Percentiles rank a stretch among this genome's conserved stretches.
Conservation (phyloP, 2,329 filamentous ascomycete species). For the Fusarium agapanthi region DNA sequence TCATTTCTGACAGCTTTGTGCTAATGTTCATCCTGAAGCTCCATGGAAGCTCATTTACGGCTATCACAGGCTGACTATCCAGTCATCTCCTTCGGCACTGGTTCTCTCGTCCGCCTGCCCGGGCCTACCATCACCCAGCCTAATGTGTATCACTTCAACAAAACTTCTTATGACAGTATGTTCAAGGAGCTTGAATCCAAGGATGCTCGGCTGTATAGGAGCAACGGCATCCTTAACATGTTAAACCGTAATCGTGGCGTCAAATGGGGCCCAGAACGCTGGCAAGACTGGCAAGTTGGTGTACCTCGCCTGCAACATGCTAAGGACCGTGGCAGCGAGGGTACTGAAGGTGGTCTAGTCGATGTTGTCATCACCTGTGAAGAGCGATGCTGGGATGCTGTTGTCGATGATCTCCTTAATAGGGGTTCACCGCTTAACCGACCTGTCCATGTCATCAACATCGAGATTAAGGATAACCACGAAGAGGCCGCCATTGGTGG, state of each 20-base stretch:
- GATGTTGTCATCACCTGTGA: slow-evolving; percentile 98
- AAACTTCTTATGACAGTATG: slow-evolving; percentile 93
- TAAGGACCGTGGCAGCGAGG: slow-evolving; percentile 78
- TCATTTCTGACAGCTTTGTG: not conserved
- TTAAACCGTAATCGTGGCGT: slow-evolving; percentile 88
- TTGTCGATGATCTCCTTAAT: slow-evolving; percentile 90
- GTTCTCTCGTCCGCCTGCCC: slow-evolving; percentile 90
- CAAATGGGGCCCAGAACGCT: slow-evolving; percentile 95
- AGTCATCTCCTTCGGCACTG: slow-evolving; percentile 98
- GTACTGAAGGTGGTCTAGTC: slow-evolving; percentile 88
- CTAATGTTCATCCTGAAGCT: slow-evolving; percentile 37
- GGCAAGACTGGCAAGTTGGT: slow-evolving; percentile 96
- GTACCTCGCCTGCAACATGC: slow-evolving; percentile 81
- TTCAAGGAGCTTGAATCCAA: slow-evolving; percentile 89
- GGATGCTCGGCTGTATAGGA: slow-evolving; percentile 85
- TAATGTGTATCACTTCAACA: slow-evolving; percentile 98
- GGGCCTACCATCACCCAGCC: slow-evolving; percentile 91
- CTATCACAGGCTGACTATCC: slow-evolving; percentile 87
- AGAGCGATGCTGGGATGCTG: slow-evolving; percentile 97
- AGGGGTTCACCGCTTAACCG: slow-evolving; percentile 87
- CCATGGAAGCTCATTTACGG: slow-evolving; percentile 96
- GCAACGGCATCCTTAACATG: slow-evolving; percentile 96
- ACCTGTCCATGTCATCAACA: slow-evolving; percentile 96
- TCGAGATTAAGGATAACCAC: slow-evolving; percentile 98
- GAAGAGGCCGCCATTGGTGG: slow-evolving; percentile 94